A percentile compares a stretch with the other conserved stretches of the same genome.
These are phyloP conservation scores for Plasmodium berghei DNA, from an alignment of 169 alveolate species.

Conservation along the genomic window DNA sequence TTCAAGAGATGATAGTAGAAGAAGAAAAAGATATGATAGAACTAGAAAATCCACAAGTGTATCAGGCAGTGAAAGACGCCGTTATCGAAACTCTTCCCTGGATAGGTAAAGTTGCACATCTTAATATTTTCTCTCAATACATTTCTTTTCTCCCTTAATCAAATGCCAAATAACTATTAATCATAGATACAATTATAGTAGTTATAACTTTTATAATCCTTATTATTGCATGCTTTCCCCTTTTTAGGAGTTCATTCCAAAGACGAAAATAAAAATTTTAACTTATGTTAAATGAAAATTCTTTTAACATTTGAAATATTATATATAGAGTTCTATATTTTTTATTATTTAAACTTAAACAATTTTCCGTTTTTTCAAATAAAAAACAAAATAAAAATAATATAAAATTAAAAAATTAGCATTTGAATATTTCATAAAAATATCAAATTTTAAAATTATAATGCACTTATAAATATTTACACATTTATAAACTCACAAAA, in stretches of 20 bases:
- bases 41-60: constrained; percentile 51
- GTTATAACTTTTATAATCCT: not conserved
- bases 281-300: not conserved
- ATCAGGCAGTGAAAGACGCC: constrained; percentile 58
- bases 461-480: constrained; percentile 9
- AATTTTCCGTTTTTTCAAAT: constrained; percentile 55
- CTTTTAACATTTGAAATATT: no score
- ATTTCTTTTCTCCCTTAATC: not conserved
- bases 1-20: constrained; percentile 67
- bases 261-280: constrained; percentile 31
- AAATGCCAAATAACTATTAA: not conserved
- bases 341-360: constrained; percentile 29
- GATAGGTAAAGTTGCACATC: constrained; percentile 27
- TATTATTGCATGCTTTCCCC: not conserved
- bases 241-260: constrained; percentile 36
- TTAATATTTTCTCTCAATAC: not conserved
- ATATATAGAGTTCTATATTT: constrained; percentile 16
- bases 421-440: constrained; percentile 38
- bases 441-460: constrained; percentile 45
- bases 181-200: not conserved
- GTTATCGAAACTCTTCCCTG: constrained; percentile 27
- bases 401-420: constrained; percentile 34
- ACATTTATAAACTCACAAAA: not conserved
- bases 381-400: no score
- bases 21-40: constrained; percentile 59